Evolutionary conservation across 2,329 filamentous ascomycete genomes (phyloP), one percentile per base, ranked within the genome.

Genomic region (Zasmidium citrigriseum): DNA sequence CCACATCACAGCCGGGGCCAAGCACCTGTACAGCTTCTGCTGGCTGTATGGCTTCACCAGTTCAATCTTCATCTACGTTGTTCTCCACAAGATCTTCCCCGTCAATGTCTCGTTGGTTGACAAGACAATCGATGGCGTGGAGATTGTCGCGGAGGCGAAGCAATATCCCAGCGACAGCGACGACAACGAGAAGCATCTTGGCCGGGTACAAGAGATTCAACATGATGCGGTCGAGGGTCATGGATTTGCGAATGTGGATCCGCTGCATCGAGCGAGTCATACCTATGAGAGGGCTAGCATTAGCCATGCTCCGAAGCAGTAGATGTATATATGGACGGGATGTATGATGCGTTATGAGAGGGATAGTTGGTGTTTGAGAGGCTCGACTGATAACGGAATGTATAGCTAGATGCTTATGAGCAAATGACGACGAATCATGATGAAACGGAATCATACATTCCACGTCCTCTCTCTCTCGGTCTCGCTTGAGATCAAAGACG

Each of bases 1-100:
- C 20, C 65, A 73, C 2, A 75, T 74, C 0, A 80, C 80, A 0
- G 73, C 73, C 0, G 86, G 86, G 0, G 72, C 77, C 0, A 71
- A 75, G 48, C 79, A 75, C 52, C 78, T 86, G 3, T 89, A 87
- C 67, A 78, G 80, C 22, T 85, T 88, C 66, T 84, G 86, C 16
- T 88, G 85, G 83, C 68, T 88, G 22, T 77, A 86, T 41, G 86
- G 85, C 0, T 88, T 88, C 63, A 74, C 80, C 4, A 75, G 72
- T 0, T 83, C 82, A 11, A 79, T 82, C 21, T 46, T 83, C 1
- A 77, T 87, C 0, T 88, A 88, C 70, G 71, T 81, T 2, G 64
- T 58, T 0, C 64, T 87, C 18, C 81, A 76, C 55, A 74, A 71
- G 58, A 61, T 73, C 2, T 79, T 82, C 46, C 82, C 83, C 10